These are phyloP conservation scores for Aegle marmelos DNA, from an alignment of 345 rosid genomes.

Conservation along the genomic window DNA sequence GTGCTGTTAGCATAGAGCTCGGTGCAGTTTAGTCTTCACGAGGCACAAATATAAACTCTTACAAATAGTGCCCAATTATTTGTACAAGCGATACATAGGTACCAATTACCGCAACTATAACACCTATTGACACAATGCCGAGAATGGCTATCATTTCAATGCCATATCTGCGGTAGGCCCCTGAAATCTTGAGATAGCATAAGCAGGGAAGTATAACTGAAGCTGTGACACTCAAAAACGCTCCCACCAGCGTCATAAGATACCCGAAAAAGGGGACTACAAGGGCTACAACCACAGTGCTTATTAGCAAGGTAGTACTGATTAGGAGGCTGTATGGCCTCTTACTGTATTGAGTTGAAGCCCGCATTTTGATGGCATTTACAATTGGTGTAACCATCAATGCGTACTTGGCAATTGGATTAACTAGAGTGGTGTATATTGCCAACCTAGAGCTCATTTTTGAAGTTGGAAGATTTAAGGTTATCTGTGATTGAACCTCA, in stretches of 20 bases:
- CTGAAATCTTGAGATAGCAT: conserved; percentile 56
- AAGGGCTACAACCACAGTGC: conserved; percentile 52
- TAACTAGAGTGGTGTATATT: conserved; percentile 56
- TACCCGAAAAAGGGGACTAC: conserved; percentile 49
- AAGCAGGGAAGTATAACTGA: conserved; percentile 49
- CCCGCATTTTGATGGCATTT: conserved; percentile 31
- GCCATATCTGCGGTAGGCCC: conserved; percentile 31
- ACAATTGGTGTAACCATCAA: conserved; percentile 55
- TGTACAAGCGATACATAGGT: conserved; percentile 47
- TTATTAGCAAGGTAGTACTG: conserved; percentile 39
- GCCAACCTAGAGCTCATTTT: conserved; percentile 54
- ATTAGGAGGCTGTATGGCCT: conserved; percentile 23
- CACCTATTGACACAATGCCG: conserved; percentile 28
- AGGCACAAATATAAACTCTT: not conserved
- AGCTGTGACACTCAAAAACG: conserved; percentile 46
- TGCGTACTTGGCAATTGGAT: conserved; percentile 60
- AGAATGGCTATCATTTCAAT: conserved; percentile 30
- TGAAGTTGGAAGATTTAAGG: conserved; percentile 47
- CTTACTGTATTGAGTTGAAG: conserved; percentile 29
- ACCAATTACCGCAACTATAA: conserved; percentile 39
- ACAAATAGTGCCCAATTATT: conserved; percentile 27
- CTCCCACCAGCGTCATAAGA: conserved; percentile 64
- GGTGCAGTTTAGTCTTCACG: too few relatives aligned
- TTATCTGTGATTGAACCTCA: conserved; percentile 44
- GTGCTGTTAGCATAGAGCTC: too few relatives aligned